phyloP scores from a whole-genome alignment of 2,329 filamentous ascomycete genomes.

The Rutstroemia sydowiana region DNA sequence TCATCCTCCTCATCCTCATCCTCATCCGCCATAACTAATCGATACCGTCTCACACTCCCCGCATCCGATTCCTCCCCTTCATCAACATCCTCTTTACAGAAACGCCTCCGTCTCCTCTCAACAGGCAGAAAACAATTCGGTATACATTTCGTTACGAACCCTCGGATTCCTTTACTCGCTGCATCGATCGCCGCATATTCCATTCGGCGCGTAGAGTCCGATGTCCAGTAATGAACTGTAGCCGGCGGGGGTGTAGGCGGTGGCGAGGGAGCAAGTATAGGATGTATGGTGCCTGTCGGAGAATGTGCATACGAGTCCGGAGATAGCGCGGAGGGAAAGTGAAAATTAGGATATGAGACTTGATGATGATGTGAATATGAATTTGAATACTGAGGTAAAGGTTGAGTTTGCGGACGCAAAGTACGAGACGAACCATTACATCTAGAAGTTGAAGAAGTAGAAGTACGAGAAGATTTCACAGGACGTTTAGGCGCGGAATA shows the following conservation, averaged over 20 bases:
- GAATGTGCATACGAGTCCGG: constrained; percentile 37
- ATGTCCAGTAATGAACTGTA: constrained; percentile 62
- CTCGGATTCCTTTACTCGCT: constrained; percentile 50
- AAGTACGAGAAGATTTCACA: constrained; percentile 12
- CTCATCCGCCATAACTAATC: constrained; percentile 36
- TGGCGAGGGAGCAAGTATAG: too few species aligned
- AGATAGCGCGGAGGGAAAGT: constrained; percentile 22
- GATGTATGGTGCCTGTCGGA: too few species aligned
- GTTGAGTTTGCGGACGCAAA: constrained; percentile 8
- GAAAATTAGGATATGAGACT: too few species aligned
- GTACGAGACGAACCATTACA: constrained; percentile 1
- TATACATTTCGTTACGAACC: constrained; percentile 52
- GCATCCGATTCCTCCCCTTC: constrained; percentile 34
- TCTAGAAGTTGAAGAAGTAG: background rate
- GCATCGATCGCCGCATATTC: constrained; percentile 63
- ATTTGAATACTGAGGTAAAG: constrained; percentile 18
- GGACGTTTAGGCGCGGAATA: constrained; percentile 11
- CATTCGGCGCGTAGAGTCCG: constrained; percentile 51
- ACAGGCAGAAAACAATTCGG: constrained; percentile 54
- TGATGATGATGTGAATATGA: too few species aligned
- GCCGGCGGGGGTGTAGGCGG: constrained; percentile 40
- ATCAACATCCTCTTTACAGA: constrained; percentile 35
- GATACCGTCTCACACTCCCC: constrained; percentile 56
- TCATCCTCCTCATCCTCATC: background rate
- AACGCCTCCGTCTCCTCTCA: constrained; percentile 45